phyloP scores from a whole-genome alignment of 352 stramenopile species.

The Pythium brachiatum region DNA sequence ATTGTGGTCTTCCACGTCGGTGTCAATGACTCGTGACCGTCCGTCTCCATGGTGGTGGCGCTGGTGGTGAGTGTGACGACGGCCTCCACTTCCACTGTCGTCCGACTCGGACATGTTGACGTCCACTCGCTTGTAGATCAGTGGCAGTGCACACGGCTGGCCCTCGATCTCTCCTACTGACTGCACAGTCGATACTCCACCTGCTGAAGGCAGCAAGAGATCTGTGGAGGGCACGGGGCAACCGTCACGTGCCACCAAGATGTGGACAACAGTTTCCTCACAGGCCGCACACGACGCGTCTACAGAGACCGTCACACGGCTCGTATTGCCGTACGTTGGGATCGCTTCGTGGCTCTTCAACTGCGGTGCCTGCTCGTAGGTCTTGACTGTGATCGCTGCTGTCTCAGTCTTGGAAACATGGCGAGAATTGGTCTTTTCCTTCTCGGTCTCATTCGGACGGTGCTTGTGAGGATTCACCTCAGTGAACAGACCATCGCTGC shows the following conservation, averaged over 20 bases:
- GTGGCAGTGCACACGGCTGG: slow-evolving; percentile 13
- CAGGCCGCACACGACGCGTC: slow-evolving; percentile 56
- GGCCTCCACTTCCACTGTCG: neutral
- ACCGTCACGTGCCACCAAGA: slow-evolving; percentile 38
- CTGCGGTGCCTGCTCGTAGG: slow-evolving; percentile 43
- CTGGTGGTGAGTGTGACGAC: slow-evolving; percentile 5
- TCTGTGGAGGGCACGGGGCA: slow-evolving; percentile 30
- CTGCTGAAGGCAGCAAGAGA: slow-evolving; percentile 4
- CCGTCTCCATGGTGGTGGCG: slow-evolving; percentile 8
- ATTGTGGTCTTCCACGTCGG: slow-evolving; percentile 37
- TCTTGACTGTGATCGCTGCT: slow-evolving; percentile 50
- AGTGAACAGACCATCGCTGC: slow-evolving; percentile 69
- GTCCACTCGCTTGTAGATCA: slow-evolving; percentile 34
- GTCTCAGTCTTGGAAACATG: slow-evolving; percentile 29
- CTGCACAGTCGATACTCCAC: neutral
- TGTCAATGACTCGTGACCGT: neutral
- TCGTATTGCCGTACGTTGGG: slow-evolving; percentile 57
- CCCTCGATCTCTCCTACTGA: neutral
- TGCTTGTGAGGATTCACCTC: slow-evolving; percentile 60
- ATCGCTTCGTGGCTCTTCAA: slow-evolving; percentile 39
- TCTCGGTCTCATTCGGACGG: slow-evolving; percentile 31
- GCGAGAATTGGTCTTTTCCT: slow-evolving; percentile 3
- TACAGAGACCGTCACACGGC: slow-evolving; percentile 50
- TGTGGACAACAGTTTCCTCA: slow-evolving; percentile 44
- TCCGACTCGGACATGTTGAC: slow-evolving; percentile 20